A percentile compares a stretch with the other conserved stretches of the same genome.
phyloP scores from a whole-genome alignment of 306 rosid species.

The Betula pendula region DNA sequence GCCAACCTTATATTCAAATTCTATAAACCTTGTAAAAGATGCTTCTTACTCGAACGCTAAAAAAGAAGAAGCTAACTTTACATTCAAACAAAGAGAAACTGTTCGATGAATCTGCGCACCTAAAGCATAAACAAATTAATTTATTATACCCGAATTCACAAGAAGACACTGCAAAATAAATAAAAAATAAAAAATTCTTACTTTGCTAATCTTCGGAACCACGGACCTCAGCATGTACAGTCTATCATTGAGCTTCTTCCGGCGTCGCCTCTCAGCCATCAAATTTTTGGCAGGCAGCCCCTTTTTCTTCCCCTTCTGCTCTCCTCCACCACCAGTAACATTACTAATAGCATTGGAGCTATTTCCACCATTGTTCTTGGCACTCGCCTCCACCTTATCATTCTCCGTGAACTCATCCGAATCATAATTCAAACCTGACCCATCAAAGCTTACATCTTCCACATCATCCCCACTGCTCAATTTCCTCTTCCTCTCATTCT shows the following conservation, averaged over 20 bases:
- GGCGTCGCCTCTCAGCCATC: conserved; percentile 96
- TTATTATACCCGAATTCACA: neutral
- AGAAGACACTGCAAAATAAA: neutral
- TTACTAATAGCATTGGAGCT: conserved; percentile 61
- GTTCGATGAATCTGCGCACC: neutral
- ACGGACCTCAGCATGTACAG: conserved; percentile 96
- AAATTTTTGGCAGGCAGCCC: conserved; percentile 94
- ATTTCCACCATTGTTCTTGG: conserved; percentile 46
- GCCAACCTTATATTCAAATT: neutral
- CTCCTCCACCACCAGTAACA: conserved; percentile 44
- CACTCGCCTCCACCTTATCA: conserved; percentile 50
- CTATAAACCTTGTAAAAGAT: neutral
- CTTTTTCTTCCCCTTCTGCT: conserved; percentile 85
- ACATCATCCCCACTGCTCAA: conserved; percentile 39
- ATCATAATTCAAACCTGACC: conserved; percentile 74
- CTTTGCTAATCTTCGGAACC: conserved; percentile 97
- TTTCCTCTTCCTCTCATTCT: conserved; percentile 49
- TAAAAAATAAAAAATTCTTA: conserved; percentile 25
- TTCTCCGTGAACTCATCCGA: conserved; percentile 73
- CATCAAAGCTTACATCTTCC: conserved; percentile 68
- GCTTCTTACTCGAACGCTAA: neutral
- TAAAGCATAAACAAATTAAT: neutral
- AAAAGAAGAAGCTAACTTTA: conserved; percentile 1
- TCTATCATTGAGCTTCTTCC: conserved; percentile 97
- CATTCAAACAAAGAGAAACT: neutral